Evolutionary conservation across 2,329 filamentous ascomycete species (phyloP), one percentile per base, ranked within the genome.

Genomic region (Xylariaceae sp.): DNA sequence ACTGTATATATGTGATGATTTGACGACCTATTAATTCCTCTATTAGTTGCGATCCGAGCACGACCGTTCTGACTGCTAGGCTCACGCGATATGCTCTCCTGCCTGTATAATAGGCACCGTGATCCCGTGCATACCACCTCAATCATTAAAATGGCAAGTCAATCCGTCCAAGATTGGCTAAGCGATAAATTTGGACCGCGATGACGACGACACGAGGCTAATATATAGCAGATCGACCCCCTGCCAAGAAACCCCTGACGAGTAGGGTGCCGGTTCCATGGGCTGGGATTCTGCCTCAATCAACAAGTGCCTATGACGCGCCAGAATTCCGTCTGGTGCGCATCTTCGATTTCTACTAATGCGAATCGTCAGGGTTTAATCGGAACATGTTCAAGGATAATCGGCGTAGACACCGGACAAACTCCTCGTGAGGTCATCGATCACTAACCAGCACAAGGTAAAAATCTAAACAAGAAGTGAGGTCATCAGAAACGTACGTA

Each of bases 361-460:
- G 5, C 21, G 8, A 29, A 29, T 26, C 18, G 12, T 16, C 36
- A 7, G 21, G 21, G 6, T 15, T 16, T 26, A 29, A 43, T 43
- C 41, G 18, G 21, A 43, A 6, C 41, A 43, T 13, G 43, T 46
- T 19, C 44, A 49, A 41, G 34, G 32, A 48, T 40, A 7, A 21
- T 9, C 42, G 45, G 10, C 5, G 22, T 43, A 43, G 5, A n/a
- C 13, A 26, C 18, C 41, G 3, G 5, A 40, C 9, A 22, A 10
- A 3, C 22, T 36, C n/a, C 9, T 63, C 45, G 59, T 67, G 65
- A 67, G 61, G 60, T 68, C 65, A 66, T 68, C 55, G 54, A 65
- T 49, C 58, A 54, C 36, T 30, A n/a, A n/a, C n/a, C n/a, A 19
- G 19, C 15, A 29, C 22, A 37, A 32, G 32, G 22, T 41, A 22